Evolutionary conservation across 2,329 filamentous ascomycete species (phyloP).

Genomic region (Phoma sp.): DNA sequence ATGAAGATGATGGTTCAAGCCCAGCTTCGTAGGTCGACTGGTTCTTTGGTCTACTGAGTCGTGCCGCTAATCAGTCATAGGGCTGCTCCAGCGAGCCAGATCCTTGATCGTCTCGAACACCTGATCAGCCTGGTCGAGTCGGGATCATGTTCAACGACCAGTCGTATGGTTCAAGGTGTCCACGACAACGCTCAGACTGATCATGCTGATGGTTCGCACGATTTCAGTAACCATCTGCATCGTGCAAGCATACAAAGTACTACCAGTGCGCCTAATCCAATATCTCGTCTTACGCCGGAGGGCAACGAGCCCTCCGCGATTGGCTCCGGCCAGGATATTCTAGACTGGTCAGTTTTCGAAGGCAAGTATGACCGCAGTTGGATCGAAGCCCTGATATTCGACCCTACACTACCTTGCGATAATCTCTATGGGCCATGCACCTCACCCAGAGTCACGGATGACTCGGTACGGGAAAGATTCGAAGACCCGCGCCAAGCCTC

Average conservation of each 20-base stretch:
- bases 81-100: conserved; percentile 2
- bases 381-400: conserved; percentile 23
- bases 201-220: not conserved
- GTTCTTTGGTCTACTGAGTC: not conserved
- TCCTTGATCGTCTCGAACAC: conserved; percentile 16
- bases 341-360: conserved; percentile 43
- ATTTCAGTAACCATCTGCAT: not conserved
- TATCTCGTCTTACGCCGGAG: not conserved
- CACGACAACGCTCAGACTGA: not conserved
- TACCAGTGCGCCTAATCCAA: not conserved
- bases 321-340: conserved; percentile 29
- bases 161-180: too few species aligned
- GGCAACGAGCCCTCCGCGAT: not conserved
- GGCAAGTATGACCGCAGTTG: conserved; percentile 24
- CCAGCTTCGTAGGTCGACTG: not conserved
- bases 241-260: too few species aligned
- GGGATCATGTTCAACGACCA: accelerated
- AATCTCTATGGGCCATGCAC: not conserved
- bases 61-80: not conserved
- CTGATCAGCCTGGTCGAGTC: conserved; percentile 12
- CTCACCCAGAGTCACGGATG: conserved; percentile 9
- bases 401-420: conserved; percentile 12
- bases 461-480: conserved; percentile 5
- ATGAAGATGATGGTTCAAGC: conserved; percentile 7
- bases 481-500: conserved; percentile 2